Evolutionary conservation across 768 basidiomycete species (phyloP).

Genomic region (Podaxis sp.): DNA sequence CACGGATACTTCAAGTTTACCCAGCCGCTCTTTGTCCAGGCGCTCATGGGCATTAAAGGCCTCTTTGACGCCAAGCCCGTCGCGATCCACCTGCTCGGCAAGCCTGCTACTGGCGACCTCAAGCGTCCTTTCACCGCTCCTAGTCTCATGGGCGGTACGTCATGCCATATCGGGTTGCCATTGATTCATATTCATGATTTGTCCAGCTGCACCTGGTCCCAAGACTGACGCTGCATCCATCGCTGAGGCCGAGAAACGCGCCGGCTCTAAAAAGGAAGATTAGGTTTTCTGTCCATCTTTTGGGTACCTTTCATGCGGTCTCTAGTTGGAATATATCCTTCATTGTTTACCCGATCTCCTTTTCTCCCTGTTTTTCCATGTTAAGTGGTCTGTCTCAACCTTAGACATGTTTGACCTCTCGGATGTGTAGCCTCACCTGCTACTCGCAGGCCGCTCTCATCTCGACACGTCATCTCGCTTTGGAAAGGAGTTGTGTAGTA

Average conservation of each 20-base stretch:
- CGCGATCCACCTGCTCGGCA: conserved; percentile 78
- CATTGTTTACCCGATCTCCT: not conserved
- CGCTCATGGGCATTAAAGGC: conserved; percentile 91
- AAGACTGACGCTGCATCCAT: conserved; percentile 85
- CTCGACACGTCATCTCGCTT: too few relatives aligned
- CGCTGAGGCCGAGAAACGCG: conserved; percentile 84
- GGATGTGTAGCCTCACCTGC: too few relatives aligned
- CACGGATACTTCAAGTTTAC: conserved; percentile 95
- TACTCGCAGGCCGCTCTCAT: too few relatives aligned
- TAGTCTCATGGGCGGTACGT: conserved; percentile 17
- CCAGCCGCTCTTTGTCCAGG: conserved; percentile 94
- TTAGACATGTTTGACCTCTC: too few relatives aligned
- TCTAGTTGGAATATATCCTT: conserved; percentile 4
- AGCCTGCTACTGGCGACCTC: conserved; percentile 80
- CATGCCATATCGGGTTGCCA: not conserved
- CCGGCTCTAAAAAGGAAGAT: conserved; percentile 73
- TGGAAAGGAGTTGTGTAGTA: too few relatives aligned
- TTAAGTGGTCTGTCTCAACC: too few relatives aligned
- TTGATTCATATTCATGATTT: not conserved
- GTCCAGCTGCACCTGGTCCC: conserved; percentile 56
- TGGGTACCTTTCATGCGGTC: not conserved
- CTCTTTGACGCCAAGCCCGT: conserved; percentile 85
- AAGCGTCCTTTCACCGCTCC: conserved; percentile 22
- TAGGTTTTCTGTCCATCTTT: conserved; percentile 27
- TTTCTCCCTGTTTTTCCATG: not conserved